phyloP scores from a whole-genome alignment of 352 stramenopile genomes.

The Globisporangium sylvaticum region DNA sequence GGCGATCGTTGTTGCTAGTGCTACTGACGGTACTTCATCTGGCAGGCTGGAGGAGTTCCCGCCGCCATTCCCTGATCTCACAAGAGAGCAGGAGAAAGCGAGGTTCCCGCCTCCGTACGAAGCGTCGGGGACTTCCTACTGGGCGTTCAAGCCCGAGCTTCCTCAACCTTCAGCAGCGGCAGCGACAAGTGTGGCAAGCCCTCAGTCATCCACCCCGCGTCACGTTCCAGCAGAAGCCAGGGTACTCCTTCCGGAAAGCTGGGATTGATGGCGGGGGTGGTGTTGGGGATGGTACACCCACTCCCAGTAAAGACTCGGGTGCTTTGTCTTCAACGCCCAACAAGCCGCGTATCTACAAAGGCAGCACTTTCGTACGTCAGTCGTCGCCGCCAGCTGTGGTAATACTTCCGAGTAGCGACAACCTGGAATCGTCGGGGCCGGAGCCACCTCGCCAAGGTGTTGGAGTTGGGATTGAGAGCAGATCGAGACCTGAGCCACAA shows the following conservation, averaged over 20 bases:
- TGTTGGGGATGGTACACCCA: neutral
- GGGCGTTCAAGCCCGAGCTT: slow-evolving; percentile 18
- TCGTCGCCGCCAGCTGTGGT: slow-evolving; percentile 4
- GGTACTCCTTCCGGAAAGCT: slow-evolving; percentile 35
- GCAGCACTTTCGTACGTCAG: slow-evolving; percentile 20
- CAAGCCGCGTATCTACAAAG: slow-evolving; percentile 21
- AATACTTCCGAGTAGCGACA: neutral
- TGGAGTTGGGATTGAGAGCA: neutral
- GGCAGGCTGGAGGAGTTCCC: slow-evolving; percentile 18
- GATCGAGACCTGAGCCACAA: neutral
- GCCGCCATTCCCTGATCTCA: slow-evolving; percentile 35
- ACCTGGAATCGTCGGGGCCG: neutral
- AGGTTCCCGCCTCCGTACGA: slow-evolving; percentile 36
- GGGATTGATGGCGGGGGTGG: neutral
- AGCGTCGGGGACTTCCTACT: slow-evolving; percentile 23
- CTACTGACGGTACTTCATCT: no score
- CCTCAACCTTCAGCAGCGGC: neutral
- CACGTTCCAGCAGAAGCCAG: slow-evolving; percentile 35
- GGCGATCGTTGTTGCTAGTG: neutral
- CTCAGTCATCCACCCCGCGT: slow-evolving; percentile 18
- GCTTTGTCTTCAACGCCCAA: neutral
- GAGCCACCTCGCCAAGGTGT: neutral
- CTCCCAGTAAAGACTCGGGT: slow-evolving; percentile 2
- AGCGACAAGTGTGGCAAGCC: neutral
- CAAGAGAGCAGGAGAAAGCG: slow-evolving; percentile 13